Percentiles rank a stretch among this genome's conserved stretches.
These are phyloP conservation scores for Sanghuangporus baumii DNA, from an alignment of 1,284 basidiomycete genomes.

Conservation along the genomic window DNA sequence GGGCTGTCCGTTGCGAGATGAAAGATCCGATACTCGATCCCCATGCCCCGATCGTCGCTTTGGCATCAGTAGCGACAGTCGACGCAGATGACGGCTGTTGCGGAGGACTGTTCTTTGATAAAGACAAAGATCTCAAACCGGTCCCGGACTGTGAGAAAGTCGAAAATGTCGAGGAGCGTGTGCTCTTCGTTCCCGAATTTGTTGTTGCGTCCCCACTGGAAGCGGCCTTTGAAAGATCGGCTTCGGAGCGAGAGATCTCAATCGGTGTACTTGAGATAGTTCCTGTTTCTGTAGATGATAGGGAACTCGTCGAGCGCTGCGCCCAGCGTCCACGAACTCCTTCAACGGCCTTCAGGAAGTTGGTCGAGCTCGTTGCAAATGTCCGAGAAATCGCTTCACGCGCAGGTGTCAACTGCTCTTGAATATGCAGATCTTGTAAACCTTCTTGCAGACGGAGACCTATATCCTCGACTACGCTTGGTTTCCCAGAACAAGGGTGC, in stretches of 20 bases:
- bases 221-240: constrained; percentile 20
- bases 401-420: constrained; percentile 85
- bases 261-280: constrained; percentile 35
- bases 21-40: constrained; percentile 61
- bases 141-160: constrained; percentile 15
- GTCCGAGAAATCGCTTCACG: constrained; percentile 80
- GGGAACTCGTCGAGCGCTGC: constrained; percentile 38
- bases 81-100: constrained; percentile 21
- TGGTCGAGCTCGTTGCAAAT: constrained; percentile 68
- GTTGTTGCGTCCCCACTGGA: constrained; percentile 3
- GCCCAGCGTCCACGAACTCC: constrained; percentile 76
- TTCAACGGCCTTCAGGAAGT: constrained; percentile 82
- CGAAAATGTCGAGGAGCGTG: constrained; percentile 22
- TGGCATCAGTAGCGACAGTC: constrained; percentile 29
- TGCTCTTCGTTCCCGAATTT: constrained; percentile 20
- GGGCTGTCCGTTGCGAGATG: constrained; percentile 35
- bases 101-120: constrained; percentile 6
- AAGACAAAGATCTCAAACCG: constrained; percentile 27
- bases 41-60: constrained; percentile 40
- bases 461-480: constrained; percentile 84
- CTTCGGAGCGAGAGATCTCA: constrained; percentile 44
- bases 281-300: constrained; percentile 24
- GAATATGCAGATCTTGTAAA: constrained; percentile 84
- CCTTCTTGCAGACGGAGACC: constrained; percentile 85
- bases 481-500: constrained; percentile 86